A percentile compares a stretch with the other conserved stretches of the same genome.
These are phyloP conservation scores for Chlamydomonas applanata DNA, from an alignment of 139 green algal species.

Conservation along the genomic window DNA sequence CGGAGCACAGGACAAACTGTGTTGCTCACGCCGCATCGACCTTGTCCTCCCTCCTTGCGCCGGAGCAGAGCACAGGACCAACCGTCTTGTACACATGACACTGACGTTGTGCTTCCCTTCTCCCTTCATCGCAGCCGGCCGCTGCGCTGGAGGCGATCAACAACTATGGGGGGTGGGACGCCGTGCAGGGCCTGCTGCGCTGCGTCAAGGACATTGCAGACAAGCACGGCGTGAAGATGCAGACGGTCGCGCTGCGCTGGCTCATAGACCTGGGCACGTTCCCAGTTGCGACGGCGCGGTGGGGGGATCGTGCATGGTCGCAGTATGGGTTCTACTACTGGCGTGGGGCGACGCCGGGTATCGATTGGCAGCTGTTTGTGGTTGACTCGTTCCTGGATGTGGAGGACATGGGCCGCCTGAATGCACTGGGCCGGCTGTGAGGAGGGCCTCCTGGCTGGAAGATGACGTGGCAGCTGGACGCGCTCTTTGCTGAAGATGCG, in stretches of 20 bases:
- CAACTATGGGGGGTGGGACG: constrained; percentile 44
- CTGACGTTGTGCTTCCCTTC: too few species aligned
- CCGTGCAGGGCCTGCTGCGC: constrained; percentile 26
- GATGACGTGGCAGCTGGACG: too few species aligned
- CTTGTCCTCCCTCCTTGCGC: too few species aligned
- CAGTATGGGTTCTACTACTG: constrained; percentile 44
- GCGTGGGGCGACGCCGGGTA: constrained; percentile 9
- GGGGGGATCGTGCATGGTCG: constrained; percentile 24
- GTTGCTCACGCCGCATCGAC: too few species aligned
- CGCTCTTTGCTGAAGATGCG: too few species aligned
- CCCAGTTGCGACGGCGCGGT: constrained; percentile 42
- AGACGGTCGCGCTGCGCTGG: constrained; percentile 51
- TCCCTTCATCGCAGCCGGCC: not conserved
- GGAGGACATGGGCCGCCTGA: constrained; percentile 36
- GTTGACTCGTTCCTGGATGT: constrained; percentile 54
- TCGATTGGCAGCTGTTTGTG: constrained; percentile 51
- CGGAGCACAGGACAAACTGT: too few species aligned
- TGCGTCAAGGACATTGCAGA: constrained; percentile 35
- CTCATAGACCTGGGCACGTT: constrained; percentile 54
- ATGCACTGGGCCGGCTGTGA: constrained; percentile 16
- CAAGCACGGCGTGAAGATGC: constrained; percentile 49
- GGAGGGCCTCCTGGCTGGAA: too few species aligned
- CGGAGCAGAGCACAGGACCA: too few species aligned
- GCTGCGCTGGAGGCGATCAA: constrained; percentile 33
- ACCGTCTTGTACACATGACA: too few species aligned